Base-by-base conservation (phyloP, 148 eudicot species). In the Amaranthus hypochondriacus region DNA sequence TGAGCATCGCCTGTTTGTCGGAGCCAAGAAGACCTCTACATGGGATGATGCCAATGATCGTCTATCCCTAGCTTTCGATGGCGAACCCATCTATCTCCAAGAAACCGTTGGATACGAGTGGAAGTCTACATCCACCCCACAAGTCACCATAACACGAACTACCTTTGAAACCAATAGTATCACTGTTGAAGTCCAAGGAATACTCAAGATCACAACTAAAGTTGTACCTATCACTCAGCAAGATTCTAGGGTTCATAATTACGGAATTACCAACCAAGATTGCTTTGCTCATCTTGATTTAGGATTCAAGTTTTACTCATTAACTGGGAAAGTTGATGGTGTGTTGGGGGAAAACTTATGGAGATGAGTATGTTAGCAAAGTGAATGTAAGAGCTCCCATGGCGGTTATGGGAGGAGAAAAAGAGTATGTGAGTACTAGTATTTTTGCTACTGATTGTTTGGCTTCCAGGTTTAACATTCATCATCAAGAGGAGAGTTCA, bases 331-430 rank as follows among this genome's bases (percentile, higher is more conserved):
- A 15, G 87, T 86, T 15, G 81, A 80, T 7, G 87, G 87, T 5
- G 87, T 86, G 46, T 65, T 86, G 66, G 89, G 89, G 89, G 4
- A 83, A 84, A 47, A 86, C 89, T 11, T 86, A 86, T 8, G 78
- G 85, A n/a, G 74, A 72, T 4, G 71, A 86, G 66, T 86, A 84
- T 21, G 84, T 84, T 14, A 86, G 85, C 59, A 46, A n/a, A 47
- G 84, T 82, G 52, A 86, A 78, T 51, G 57, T 84, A 69, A 85
- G 85, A n/a, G 75, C 71, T 4, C 42, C 80, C 13, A 86, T 86
- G 89, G 84, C 89, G 9, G 63, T 86, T 1, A 65, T 86, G 73
- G 87, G 87, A 10, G 85, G 87, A 43, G 84, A 73, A 2, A 80
- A 55, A 44, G 82, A 82, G 74, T 86, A 69, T 55, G 62, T 73